Conservation (phyloP, 176 grass and related monocot species). For the Calamus simplicifolius region DNA sequence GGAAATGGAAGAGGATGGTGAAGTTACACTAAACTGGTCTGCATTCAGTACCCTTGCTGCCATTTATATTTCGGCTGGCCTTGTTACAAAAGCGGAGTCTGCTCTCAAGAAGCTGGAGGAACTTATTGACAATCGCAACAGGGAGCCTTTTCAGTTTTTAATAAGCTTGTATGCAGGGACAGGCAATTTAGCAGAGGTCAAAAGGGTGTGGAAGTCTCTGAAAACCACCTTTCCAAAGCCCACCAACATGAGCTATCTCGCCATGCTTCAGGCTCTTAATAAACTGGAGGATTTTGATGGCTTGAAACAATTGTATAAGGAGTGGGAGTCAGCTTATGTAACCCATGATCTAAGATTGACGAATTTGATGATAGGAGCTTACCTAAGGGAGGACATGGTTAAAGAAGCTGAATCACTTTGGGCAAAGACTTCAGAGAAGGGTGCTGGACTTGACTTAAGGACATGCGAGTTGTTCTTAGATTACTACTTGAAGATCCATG, state of each 20-base stretch:
- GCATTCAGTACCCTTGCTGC: constrained; percentile 55
- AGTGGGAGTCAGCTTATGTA: constrained; percentile 54
- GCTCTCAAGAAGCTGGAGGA: constrained; percentile 62
- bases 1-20: constrained; percentile 37
- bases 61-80: constrained; percentile 51
- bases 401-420: constrained; percentile 43
- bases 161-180: constrained; percentile 43
- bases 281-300: constrained; percentile 49
- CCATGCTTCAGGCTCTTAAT: constrained; percentile 54
- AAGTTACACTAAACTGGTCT: constrained; percentile 39
- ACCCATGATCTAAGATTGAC: constrained; percentile 40
- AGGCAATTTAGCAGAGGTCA: constrained; percentile 51
- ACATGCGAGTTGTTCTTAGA: constrained; percentile 57
- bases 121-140: constrained; percentile 28
- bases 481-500: constrained; percentile 34
- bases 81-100: constrained; percentile 44
- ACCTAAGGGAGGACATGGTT: constrained; percentile 38
- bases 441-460: constrained; percentile 26
- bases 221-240: constrained; percentile 37
- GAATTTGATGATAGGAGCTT: constrained; percentile 47
- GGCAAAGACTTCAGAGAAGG: constrained; percentile 49
- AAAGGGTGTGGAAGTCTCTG: constrained; percentile 48
- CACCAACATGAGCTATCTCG: constrained; percentile 54
- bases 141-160: constrained; percentile 50
- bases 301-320: constrained; percentile 48